Evolutionary conservation across 2,329 filamentous ascomycete species (phyloP).

Genomic region (Didymosphaeria variabile): DNA sequence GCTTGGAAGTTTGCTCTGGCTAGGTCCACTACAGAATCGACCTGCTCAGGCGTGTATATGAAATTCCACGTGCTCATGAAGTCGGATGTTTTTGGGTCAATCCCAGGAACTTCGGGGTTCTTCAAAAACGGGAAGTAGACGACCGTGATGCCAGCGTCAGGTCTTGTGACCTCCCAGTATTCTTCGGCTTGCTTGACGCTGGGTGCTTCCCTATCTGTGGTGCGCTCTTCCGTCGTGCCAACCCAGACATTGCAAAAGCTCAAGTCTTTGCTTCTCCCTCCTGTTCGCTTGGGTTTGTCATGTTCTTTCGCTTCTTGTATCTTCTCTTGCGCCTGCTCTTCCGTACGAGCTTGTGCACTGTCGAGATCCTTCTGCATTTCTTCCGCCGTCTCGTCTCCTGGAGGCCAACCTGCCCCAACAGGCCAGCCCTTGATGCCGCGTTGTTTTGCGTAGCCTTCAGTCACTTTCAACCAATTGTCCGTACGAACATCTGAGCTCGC

Average conservation of each 20-base stretch:
- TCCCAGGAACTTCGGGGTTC: constrained; percentile 79
- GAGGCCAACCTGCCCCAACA: constrained; percentile 92
- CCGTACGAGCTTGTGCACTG: constrained; percentile 69
- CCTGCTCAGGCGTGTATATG: constrained; percentile 88
- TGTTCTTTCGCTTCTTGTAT: constrained; percentile 64
- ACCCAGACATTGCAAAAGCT: constrained; percentile 97
- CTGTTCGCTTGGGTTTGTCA: constrained; percentile 30
- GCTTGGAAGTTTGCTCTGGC: constrained; percentile 88
- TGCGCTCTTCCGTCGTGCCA: constrained; percentile 79
- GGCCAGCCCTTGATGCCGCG: constrained; percentile 95
- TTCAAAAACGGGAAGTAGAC: constrained; percentile 90
- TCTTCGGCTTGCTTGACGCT: constrained; percentile 67
- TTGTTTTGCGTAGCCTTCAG: constrained; percentile 90
- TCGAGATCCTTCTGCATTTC: constrained; percentile 72
- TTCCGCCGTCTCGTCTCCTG: constrained; percentile 64
- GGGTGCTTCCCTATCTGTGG: constrained; percentile 62
- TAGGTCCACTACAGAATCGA: constrained; percentile 83
- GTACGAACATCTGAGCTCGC: constrained; percentile 91
- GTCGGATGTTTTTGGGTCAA: constrained; percentile 84
- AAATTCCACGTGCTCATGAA: constrained; percentile 99
- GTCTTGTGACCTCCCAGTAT: constrained; percentile 72
- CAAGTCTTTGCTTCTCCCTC: constrained; percentile 62
- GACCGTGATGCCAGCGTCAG: constrained; percentile 85
- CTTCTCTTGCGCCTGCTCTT: constrained; percentile 69
- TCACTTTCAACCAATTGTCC: constrained; percentile 95